Evolutionary conservation across 2,329 filamentous ascomycete species (phyloP), one percentile per base, ranked within the genome.

Genomic region (Claviceps humidiphila): DNA sequence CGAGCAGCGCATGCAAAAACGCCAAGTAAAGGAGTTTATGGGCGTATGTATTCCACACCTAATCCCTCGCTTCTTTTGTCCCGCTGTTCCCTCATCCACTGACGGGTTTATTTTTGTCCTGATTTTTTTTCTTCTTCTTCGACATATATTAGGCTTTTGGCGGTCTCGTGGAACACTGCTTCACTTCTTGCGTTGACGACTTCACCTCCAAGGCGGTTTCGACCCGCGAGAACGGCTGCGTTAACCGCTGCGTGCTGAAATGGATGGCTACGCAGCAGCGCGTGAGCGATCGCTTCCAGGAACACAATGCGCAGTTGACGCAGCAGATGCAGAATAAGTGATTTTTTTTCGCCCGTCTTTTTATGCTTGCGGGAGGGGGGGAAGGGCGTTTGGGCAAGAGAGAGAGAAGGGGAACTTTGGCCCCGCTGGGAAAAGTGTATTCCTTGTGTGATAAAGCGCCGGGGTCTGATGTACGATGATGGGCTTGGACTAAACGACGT

Each of bases 21-120:
- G 93, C 74, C 93, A 98, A 74, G 88, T 98, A 78, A 95, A 95
- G 75, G 91, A 97, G 68, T 97, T 98, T 68, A 95, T 97, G 85
- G 87, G 82, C 64, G 93, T 97, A 78, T 62, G 88, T 77, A 78
- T 62, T 87, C 77, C 53, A 40, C 53, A 55, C 47, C 50, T 22
- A 26, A 34, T n/a, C 3, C 16, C n/a, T 51, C 50, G 45, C 44
- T n/a, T 34, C 17, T 30, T 14, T 11, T 13, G 22, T 22, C 22
- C 16, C n/a, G n/a, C 22, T 26, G 11, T 44, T 4, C 42, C 42
- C 3, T 26, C 11, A 3, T 24, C 43, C 11, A 17, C 30, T 47
- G 22, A 47, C 34, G 22, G 22, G 4, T 22, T 5, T 16, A 22
- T 14, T 14, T 45, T 26, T 22, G 4, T 26, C 43, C 4, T 9